phyloP scores from a whole-genome alignment of 1,284 basidiomycete species.

The Rhizoctonia solani region DNA sequence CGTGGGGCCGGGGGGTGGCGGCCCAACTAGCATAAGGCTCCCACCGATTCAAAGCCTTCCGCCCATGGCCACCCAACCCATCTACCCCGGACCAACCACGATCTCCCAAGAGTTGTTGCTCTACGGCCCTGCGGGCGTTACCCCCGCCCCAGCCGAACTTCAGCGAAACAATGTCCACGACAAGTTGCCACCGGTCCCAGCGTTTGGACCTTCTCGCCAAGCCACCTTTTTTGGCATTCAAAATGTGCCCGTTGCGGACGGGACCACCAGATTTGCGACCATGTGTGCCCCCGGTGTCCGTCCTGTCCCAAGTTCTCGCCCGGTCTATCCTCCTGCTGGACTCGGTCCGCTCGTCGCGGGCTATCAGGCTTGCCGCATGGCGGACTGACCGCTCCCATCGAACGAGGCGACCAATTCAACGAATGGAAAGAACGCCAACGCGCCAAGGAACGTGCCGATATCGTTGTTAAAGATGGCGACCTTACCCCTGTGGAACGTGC shows the following conservation, averaged over 20 bases:
- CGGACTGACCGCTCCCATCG: conserved; percentile 8
- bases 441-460: conserved; percentile 11
- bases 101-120: conserved; percentile 4
- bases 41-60: background rate
- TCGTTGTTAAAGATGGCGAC: conserved; percentile 20
- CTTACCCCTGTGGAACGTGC: background rate
- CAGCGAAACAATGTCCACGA: conserved; percentile 1
- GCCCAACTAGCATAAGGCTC: background rate
- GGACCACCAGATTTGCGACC: conserved; percentile 6
- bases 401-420: background rate
- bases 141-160: conserved; percentile 22
- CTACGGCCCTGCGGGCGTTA: conserved; percentile 24
- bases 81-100: background rate
- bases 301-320: background rate
- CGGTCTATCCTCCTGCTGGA: conserved; percentile 22
- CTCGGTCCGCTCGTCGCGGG: conserved; percentile 6
- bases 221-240: conserved; percentile 22
- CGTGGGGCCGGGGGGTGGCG: background rate
- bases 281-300: background rate
- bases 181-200: background rate
- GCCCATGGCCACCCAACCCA: background rate
- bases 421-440: conserved; percentile 14
- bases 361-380: conserved; percentile 21
- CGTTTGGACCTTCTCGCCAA: background rate
- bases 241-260: conserved; percentile 17